Conservation (phyloP, 2,329 filamentous ascomycete species). For the Elsinoe necatrix region DNA sequence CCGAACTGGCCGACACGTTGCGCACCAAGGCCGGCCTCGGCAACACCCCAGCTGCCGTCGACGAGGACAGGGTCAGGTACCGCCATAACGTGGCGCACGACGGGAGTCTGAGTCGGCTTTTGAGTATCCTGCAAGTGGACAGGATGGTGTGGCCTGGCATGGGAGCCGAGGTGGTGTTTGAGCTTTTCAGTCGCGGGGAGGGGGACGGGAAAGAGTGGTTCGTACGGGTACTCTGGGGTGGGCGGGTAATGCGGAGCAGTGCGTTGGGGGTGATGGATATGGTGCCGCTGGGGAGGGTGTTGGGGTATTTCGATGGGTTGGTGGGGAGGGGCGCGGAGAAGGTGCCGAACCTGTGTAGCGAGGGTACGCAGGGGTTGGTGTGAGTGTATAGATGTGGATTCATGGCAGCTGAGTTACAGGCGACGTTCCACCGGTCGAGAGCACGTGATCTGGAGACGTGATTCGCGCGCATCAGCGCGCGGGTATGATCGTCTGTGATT, state of each 20-base stretch:
- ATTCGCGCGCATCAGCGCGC: too few species aligned
- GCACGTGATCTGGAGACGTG: too few species aligned
- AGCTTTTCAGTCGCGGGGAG: conserved; percentile 47
- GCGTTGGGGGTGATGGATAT: conserved; percentile 61
- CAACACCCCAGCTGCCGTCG: too few species aligned
- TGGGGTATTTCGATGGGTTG: conserved; percentile 64
- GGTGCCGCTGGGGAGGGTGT: conserved; percentile 55
- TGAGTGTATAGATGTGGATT: too few species aligned
- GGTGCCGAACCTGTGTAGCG: conserved; percentile 33
- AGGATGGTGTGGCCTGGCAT: conserved; percentile 79
- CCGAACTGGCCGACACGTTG: conserved; percentile 60
- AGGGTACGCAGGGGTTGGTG: not conserved
- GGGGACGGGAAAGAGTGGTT: conserved; percentile 35
- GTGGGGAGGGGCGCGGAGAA: conserved; percentile 46
- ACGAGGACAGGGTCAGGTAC: conserved; percentile 41
- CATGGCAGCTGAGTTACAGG: too few species aligned
- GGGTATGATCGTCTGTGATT: too few species aligned
- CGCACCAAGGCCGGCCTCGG: conserved; percentile 29
- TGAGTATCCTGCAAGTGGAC: conserved; percentile 64
- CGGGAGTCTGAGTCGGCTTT: conserved; percentile 57
- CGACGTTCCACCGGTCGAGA: too few species aligned
- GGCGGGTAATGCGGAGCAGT: conserved; percentile 58
- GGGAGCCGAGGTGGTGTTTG: conserved; percentile 70
- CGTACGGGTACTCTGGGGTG: conserved; percentile 63
- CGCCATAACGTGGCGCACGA: conserved; percentile 76